Base-by-base conservation (phyloP, 345 rosid genomes). In the Sisymbrium altissimum region DNA sequence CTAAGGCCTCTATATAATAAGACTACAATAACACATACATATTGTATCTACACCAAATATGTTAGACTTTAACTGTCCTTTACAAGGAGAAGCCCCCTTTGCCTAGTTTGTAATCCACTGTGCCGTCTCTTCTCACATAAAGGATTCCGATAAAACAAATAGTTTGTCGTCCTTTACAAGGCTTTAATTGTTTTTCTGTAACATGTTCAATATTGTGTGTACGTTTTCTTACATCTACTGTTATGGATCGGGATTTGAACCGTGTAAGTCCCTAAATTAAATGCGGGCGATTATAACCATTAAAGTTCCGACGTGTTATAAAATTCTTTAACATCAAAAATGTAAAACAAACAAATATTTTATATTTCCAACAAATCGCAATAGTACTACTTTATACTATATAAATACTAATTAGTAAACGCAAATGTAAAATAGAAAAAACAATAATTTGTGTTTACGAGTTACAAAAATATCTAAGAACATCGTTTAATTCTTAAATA, bases 171-270 rank as follows among this genome's bases (percentile, higher is more conserved):
- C 46, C 46, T 43, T 33, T 32, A 32, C 18, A 48, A 39, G 8
- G 14, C 12, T 41, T 54, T 35, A 39, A n/a, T 7, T 9, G 14
- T 14, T 62, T 27, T 40, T 62, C 27, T n/a, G 7, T 50, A 38
- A 60, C 18, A 5, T 36, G 15, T 60, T 27, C 11, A 49, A 46
- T 21, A 15, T 7, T n/a, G 38, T n/a, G 58, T 38, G 53, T 32
- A 33, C 50, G 33, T 38, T 38, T 48, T 57, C 11, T 57, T 57
- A 55, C 61, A 55, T 57, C 27, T 48, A 19, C 61, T 56, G 53
- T 8, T 48, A 48, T 48, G 53, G 53, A 57, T 57, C 0, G 63
- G 63, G 63, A 57, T 57, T 57, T 57, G 62, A 30, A 29, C 62
- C 29, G 13, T 21, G 25, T 5, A 48, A 15, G 50, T 15, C 50